phyloP scores from a whole-genome alignment of 2,329 filamentous ascomycete species.

The Ceratocystis papillata region DNA sequence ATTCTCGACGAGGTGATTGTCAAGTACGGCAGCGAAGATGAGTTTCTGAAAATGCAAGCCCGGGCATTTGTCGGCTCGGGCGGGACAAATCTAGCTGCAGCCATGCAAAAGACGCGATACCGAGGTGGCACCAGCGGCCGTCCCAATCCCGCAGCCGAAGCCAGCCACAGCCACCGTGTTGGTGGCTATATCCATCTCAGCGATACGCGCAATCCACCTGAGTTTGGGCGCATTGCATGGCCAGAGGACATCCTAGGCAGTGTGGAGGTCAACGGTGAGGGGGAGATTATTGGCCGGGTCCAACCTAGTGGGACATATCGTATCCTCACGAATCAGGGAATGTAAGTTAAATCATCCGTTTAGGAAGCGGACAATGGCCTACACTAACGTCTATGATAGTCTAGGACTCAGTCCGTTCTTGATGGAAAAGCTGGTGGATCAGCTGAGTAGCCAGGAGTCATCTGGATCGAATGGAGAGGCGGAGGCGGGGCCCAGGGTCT shows the following conservation, averaged over 20 bases:
- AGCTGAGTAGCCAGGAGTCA: slow-evolving; percentile 31
- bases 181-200: slow-evolving; percentile 57
- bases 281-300: slow-evolving; percentile 47
- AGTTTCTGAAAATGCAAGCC: slow-evolving; percentile 45
- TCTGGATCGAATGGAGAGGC: neutral
- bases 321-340: slow-evolving; percentile 53
- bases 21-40: slow-evolving; percentile 47
- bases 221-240: slow-evolving; percentile 57
- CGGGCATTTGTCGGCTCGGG: slow-evolving; percentile 50
- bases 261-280: slow-evolving; percentile 49
- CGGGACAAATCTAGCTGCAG: slow-evolving; percentile 31
- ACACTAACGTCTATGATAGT: slow-evolving; percentile 31
- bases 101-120: slow-evolving; percentile 16
- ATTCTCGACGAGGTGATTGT: slow-evolving; percentile 49
- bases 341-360: slow-evolving; percentile 40
- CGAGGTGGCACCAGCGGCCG: neutral
- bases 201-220: slow-evolving; percentile 52
- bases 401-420: slow-evolving; percentile 46
- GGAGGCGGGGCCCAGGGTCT: neutral
- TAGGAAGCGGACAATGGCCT: neutral
- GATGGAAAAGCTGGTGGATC: slow-evolving; percentile 41
- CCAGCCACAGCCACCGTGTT: slow-evolving; percentile 49
- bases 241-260: slow-evolving; percentile 61
- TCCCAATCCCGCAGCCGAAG: slow-evolving; percentile 36
- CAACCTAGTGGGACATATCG: slow-evolving; percentile 54